Conservation (phyloP, 768 basidiomycete genomes). For the Cytidiella melzeri region DNA sequence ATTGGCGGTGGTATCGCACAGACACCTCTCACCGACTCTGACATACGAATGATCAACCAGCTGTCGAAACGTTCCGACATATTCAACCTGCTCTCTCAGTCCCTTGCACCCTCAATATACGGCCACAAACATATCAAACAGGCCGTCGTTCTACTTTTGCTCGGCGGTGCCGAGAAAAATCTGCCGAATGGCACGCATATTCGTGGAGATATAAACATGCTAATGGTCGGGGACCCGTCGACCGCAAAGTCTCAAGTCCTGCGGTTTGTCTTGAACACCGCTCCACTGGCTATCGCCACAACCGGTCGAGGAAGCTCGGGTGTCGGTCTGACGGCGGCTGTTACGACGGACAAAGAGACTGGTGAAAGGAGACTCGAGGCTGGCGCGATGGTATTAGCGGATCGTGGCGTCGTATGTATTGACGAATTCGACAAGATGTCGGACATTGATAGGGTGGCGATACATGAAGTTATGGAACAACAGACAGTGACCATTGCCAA, state of each 20-base stretch:
- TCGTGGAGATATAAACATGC: conserved; percentile 97
- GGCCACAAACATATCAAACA: conserved; percentile 96
- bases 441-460: conserved; percentile 96
- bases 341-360: conserved; percentile 97
- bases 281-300: conserved; percentile 95
- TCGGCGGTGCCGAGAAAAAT: conserved; percentile 98
- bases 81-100: conserved; percentile 84
- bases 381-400: conserved; percentile 98
- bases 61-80: conserved; percentile 83
- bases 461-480: conserved; percentile 99
- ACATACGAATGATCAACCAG: conserved; percentile 95
- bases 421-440: conserved; percentile 99
- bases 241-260: conserved; percentile 97
- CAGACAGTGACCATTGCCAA: conserved; percentile 99
- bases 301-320: conserved; percentile 98
- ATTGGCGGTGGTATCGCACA: conserved; percentile 93
- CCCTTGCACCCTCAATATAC: conserved; percentile 95
- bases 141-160: conserved; percentile 85
- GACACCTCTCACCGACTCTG: conserved; percentile 83
- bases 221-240: conserved; percentile 99
- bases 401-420: conserved; percentile 97
- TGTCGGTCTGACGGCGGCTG: conserved; percentile 97
- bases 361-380: conserved; percentile 96
- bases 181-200: conserved; percentile 96
- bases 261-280: conserved; percentile 92